Conservation (phyloP, 805 yeast genomes). For the Saturnispora ahearnii region DNA sequence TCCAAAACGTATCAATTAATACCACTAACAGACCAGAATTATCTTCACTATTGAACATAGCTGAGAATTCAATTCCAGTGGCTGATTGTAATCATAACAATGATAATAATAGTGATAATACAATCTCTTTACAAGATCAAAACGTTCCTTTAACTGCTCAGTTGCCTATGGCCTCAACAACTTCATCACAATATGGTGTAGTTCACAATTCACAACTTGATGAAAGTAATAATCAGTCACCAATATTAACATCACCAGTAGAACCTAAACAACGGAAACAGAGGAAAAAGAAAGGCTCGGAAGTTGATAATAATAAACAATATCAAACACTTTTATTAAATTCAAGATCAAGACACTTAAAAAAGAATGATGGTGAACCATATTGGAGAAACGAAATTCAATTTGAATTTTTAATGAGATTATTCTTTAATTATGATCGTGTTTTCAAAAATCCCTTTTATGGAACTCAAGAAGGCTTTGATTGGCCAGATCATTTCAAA, state of each 20-base stretch:
- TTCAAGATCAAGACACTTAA: conserved; percentile 47
- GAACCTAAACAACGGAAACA: not conserved
- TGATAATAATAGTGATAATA: not conserved
- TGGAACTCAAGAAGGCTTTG: conserved; percentile 27
- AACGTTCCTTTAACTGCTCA: too few species aligned
- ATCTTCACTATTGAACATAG: not conserved
- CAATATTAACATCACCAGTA: not conserved
- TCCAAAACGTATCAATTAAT: not conserved
- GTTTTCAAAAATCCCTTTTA: conserved; percentile 62
- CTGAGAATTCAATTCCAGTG: not conserved
- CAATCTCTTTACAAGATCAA: not conserved
- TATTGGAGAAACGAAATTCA: conserved; percentile 85
- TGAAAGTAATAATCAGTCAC: not conserved
- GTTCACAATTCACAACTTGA: not conserved
- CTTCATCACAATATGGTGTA: not conserved
- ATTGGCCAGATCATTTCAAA: conserved; percentile 29
- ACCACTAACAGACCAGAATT: not conserved
- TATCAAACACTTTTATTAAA: conserved; percentile 25
- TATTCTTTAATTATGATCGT: conserved; percentile 53
- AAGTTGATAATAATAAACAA: conserved; percentile 12
- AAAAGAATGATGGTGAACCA: conserved; percentile 88
- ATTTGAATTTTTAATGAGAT: conserved; percentile 57
- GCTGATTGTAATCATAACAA: not conserved
- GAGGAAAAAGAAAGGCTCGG: conserved; percentile 1
- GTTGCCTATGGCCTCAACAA: too few species aligned